Evolutionary conservation across 371 early-diverging fungal species (phyloP).

Genomic region (Actinomucor elegans): DNA sequence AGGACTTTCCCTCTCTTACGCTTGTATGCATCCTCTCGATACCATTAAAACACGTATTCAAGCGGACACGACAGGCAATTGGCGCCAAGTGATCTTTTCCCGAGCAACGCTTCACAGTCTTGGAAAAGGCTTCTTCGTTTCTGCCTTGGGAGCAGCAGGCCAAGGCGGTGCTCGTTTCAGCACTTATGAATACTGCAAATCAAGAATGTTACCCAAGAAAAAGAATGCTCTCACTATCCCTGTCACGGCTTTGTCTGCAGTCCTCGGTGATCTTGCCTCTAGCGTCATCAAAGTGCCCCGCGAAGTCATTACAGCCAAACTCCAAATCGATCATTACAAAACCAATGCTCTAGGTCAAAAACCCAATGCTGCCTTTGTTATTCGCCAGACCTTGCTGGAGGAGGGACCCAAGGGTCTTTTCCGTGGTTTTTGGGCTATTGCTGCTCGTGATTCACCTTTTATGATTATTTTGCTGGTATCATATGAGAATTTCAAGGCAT

Average conservation of each 20-base stretch:
- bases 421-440: conserved; percentile 78
- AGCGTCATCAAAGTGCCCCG: conserved; percentile 83
- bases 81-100: conserved; percentile 50
- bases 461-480: conserved; percentile 81
- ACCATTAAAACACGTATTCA: conserved; percentile 72
- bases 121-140: conserved; percentile 68
- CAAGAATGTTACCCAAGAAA: conserved; percentile 49
- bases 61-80: conserved; percentile 44
- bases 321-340: conserved; percentile 71
- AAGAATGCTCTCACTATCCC: conserved; percentile 40
- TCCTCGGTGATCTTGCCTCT: conserved; percentile 75
- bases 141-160: conserved; percentile 71
- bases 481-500: conserved; percentile 79
- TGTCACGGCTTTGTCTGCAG: conserved; percentile 73
- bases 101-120: conserved; percentile 55
- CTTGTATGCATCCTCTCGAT: conserved; percentile 75
- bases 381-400: conserved; percentile 57
- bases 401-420: conserved; percentile 75
- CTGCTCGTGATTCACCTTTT: conserved; percentile 79
- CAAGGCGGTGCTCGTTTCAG: conserved; percentile 79
- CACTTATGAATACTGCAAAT: conserved; percentile 77
- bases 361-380: conserved; percentile 47
- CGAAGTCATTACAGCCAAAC: conserved; percentile 78
- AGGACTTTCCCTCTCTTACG: conserved; percentile 67
- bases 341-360: conserved; percentile 23